These are phyloP conservation scores for Dalbergia cochinchinensis DNA, from an alignment of 306 rosid genomes.

Conservation along the genomic window DNA sequence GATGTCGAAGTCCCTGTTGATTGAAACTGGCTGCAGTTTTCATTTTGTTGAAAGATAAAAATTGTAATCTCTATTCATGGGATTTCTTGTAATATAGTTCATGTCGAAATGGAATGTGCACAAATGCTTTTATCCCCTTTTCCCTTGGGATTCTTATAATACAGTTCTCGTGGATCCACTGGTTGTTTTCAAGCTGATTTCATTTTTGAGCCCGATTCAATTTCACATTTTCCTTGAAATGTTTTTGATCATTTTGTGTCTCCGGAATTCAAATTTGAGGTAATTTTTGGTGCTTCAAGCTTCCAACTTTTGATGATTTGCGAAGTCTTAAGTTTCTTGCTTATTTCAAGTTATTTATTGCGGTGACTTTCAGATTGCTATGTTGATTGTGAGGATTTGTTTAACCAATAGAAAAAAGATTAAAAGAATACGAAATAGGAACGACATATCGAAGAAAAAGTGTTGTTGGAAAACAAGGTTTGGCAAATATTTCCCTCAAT, in stretches of 20 bases:
- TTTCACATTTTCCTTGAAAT: slow-evolving; percentile 22
- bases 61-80: slow-evolving; percentile 23
- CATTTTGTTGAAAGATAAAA: slow-evolving; percentile 37
- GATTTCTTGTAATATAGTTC: slow-evolving; percentile 39
- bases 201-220: slow-evolving; percentile 23
- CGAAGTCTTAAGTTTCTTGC: background rate
- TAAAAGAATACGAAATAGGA: too few species aligned
- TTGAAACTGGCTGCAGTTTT: slow-evolving; percentile 44
- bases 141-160: slow-evolving; percentile 45
- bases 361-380: background rate
- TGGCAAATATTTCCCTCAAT: background rate
- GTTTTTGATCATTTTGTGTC: slow-evolving; percentile 2
- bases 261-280: slow-evolving; percentile 21
- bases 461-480: too few species aligned
- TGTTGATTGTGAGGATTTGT: background rate
- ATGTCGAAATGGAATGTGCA: slow-evolving; percentile 44
- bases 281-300: slow-evolving; percentile 22
- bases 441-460: too few species aligned
- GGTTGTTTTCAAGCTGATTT: slow-evolving; percentile 23
- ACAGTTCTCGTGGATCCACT: slow-evolving; percentile 41
- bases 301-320: slow-evolving; percentile 11
- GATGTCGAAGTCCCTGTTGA: slow-evolving; percentile 86
- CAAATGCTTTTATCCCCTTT: slow-evolving; percentile 30
- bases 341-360: slow-evolving; percentile 1
- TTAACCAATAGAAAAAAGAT: too few species aligned